Conservation (phyloP, 345 rosid genomes). For the Passiflora organensis region DNA sequence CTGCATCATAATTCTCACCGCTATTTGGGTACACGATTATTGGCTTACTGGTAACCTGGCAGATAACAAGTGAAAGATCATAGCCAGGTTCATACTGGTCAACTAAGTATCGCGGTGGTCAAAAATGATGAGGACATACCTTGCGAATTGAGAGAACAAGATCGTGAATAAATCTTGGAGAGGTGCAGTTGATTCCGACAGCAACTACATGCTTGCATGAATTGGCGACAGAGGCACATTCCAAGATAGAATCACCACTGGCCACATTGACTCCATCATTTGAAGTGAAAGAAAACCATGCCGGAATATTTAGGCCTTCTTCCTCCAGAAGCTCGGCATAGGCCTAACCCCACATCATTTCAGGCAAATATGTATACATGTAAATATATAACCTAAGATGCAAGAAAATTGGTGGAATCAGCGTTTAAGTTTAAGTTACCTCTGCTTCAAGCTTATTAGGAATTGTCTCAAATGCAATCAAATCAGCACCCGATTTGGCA, state of each 20-base stretch:
- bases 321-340: slow-evolving; percentile 80
- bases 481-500: slow-evolving; percentile 58
- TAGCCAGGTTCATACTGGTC: neutral
- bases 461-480: slow-evolving; percentile 84
- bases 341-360: slow-evolving; percentile 40
- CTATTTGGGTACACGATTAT: slow-evolving; percentile 75
- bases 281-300: slow-evolving; percentile 82
- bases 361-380: neutral
- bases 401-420: neutral
- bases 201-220: slow-evolving; percentile 66
- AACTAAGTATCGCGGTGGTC: neutral
- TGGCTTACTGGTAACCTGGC: slow-evolving; percentile 66
- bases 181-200: slow-evolving; percentile 77
- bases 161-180: slow-evolving; percentile 67
- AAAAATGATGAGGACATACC: slow-evolving; percentile 31
- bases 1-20: slow-evolving; percentile 70
- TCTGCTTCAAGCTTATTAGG: slow-evolving; percentile 87
- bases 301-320: slow-evolving; percentile 52
- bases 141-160: slow-evolving; percentile 45
- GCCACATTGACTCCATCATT: slow-evolving; percentile 70
- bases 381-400: neutral
- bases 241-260: slow-evolving; percentile 61
- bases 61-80: slow-evolving; percentile 3
- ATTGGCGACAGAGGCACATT: slow-evolving; percentile 69
- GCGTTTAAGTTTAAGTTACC: slow-evolving; percentile 35